phyloP scores from a whole-genome alignment of 495 filamentous ascomycete genomes.

The Penicillium bovifimosum region DNA sequence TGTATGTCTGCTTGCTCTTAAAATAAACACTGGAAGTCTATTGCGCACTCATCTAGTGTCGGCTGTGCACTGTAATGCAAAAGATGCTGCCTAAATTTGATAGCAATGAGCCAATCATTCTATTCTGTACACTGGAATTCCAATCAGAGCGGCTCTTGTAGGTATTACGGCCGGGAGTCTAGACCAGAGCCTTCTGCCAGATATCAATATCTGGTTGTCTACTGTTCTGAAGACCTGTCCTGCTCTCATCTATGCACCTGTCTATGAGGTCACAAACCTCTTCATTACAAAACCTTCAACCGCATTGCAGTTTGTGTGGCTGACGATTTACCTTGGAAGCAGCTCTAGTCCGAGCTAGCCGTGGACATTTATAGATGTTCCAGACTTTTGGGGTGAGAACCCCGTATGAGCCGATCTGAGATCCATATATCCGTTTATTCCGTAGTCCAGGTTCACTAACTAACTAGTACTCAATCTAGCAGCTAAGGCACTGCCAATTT shows the following conservation, averaged over 20 bases:
- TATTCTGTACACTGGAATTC: not conserved
- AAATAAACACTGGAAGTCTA: not conserved
- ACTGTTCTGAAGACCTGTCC: not conserved
- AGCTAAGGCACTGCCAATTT: too few relatives aligned
- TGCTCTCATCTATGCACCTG: not conserved
- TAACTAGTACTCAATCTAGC: too few relatives aligned
- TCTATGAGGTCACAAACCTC: not conserved
- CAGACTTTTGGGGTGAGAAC: not conserved
- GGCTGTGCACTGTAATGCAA: too few relatives aligned
- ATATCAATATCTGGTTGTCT: not conserved
- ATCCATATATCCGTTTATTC: too few relatives aligned
- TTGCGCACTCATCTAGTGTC: not conserved
- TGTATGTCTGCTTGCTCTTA: not conserved
- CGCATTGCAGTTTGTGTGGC: slow-evolving; percentile 5
- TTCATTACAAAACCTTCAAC: not conserved
- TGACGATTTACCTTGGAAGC: slow-evolving; percentile 13
- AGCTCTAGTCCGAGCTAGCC: not conserved
- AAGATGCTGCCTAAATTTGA: too few relatives aligned
- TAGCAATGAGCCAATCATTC: too few relatives aligned
- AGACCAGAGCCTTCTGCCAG: not conserved
- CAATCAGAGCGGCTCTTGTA: not conserved
- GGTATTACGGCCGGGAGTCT: not conserved
- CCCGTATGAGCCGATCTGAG: not conserved
- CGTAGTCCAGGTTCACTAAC: too few relatives aligned
- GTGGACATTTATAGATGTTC: not conserved